Evolutionary conservation across 768 basidiomycete genomes (phyloP).

Genomic region (Tulasnella sp.): DNA sequence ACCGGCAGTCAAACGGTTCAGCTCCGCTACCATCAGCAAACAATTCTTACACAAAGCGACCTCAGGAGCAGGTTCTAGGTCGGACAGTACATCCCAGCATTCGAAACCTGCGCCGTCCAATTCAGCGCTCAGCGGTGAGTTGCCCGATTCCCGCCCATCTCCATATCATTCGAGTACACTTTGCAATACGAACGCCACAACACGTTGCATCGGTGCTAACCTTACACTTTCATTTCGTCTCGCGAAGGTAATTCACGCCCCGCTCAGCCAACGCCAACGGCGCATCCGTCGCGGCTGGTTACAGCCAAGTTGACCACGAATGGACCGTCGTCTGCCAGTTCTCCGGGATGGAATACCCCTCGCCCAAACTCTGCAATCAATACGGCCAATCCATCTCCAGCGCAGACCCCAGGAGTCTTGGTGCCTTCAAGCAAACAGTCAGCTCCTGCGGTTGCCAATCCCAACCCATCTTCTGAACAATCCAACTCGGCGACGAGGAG

Average conservation of each 20-base stretch:
- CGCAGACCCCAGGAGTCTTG: neutral
- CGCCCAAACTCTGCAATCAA: slow-evolving; percentile 26
- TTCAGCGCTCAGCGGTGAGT: slow-evolving; percentile 3
- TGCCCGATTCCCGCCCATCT: neutral
- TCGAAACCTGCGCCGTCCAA: neutral
- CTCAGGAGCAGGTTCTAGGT: slow-evolving; percentile 35
- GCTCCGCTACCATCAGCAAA: slow-evolving; percentile 88
- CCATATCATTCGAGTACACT: neutral
- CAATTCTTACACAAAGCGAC: slow-evolving; percentile 86
- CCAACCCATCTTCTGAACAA: neutral
- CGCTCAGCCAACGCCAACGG: slow-evolving; percentile 42
- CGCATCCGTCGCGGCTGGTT: slow-evolving; percentile 69
- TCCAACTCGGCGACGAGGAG: slow-evolving; percentile 27
- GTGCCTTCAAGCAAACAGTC: neutral
- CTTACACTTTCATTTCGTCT: slow-evolving; percentile 21
- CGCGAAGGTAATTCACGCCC: slow-evolving; percentile 44
- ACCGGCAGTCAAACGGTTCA: slow-evolving; percentile 65
- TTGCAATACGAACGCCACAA: neutral
- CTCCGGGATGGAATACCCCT: slow-evolving; percentile 63
- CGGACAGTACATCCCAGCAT: neutral
- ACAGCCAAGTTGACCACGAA: slow-evolving; percentile 77
- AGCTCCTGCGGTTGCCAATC: neutral
- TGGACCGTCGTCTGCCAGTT: slow-evolving; percentile 47
- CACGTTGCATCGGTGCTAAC: neutral
- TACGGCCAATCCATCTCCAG: slow-evolving; percentile 1